Evolutionary conservation across 768 basidiomycete genomes (phyloP), one percentile per base, ranked within the genome.

Genomic region (Lentinula edodes): DNA sequence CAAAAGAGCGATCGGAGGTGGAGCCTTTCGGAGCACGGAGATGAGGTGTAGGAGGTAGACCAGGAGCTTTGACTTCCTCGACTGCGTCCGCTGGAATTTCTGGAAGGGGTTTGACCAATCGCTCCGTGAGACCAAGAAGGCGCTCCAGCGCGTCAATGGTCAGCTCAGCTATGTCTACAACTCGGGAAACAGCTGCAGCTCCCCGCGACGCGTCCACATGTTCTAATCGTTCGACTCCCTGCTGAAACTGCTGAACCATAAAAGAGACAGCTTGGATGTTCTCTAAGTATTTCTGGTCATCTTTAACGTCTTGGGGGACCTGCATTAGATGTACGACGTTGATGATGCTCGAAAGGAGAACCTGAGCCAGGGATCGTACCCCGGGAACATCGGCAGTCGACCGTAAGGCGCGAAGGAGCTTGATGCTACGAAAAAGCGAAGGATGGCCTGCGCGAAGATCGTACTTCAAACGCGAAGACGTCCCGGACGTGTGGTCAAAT

Each of bases 361-460:
- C 60, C n/a, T 61, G 62, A 8, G 64, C 56, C 32, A 70, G 65
- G 0, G 65, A 23, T 39, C 48, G 61, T 0, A 67, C 46, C 54
- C 36, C 18, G 9, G 45, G 42, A 13, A 62, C 34, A 20, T 60
- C 57, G 1, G 38, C 52, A 1, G 70, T 63, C 15, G 65, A 65
- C 12, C 67, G 60, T 8, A 72, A 53, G 20, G 52, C 53, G 54
- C 62, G 68, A 52, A 79, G 70, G 55, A 71, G 65, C 0, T 64
- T 64, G 20, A 70, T 63, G 3, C 74, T 67, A 13, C 62, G 61
- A 55, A 75, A 52, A 57, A 79, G 74, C 1, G 75, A 73, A 0
- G 77, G 75, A 61, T 76, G 78, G 6, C 72, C 69, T 42, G 61
- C 69, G 28, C 74, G 71, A 20, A 78, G 67, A 42, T 72, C 61